Evolutionary conservation across 495 filamentous ascomycete species (phyloP), one percentile per base, ranked within the genome.

Genomic region (Penicillium malachiteum): DNA sequence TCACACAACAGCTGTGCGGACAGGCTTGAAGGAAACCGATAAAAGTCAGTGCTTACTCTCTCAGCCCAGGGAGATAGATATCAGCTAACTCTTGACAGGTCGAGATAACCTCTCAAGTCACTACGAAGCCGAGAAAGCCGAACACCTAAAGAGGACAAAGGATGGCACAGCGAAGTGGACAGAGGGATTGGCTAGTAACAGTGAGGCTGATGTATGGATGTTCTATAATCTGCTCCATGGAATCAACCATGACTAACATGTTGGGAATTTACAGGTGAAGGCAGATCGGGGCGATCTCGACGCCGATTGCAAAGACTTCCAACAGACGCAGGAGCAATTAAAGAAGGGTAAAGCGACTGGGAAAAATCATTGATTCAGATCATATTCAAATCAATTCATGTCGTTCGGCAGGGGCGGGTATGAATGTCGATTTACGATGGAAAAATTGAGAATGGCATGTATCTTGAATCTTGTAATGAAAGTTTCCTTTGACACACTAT

Each of bases 151-250:
- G 64, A 85, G 86, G 74, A 79, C 84, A 49, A 89, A 89, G 73
- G 74, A 83, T 11, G 92, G 92, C 17, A 85, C 87, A 70, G 88
- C 77, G 11, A 81, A 91, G 59, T 96, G 92, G 92, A 88, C 88
- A 70, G 75, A 84, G 16, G 86, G 89, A 65, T 71, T 96, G 51
- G 89, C 89, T 5, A 89, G 84, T 55, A 82, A 89, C 66, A 90
- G 86, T 63, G 92, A 96, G 78, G 85, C 86, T 58, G 84, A 84
- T 63, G 84, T 96, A 71, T 43, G 75, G 5, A 53, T 46, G 21
- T 2, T 2, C 30, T 44, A 9, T 35, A 10, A 14, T 32, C 16
- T 44, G 6, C 13, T 34, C 21, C 35, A 10, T 39, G 9, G 21
- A 33, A 42, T 53, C 4, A 17, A 45, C 31, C 16, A 11, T 56